A percentile compares a stretch with the other conserved stretches of the same genome.
phyloP scores from a whole-genome alignment of 2,329 filamentous ascomycete species.

The Dothistroma septosporum region DNA sequence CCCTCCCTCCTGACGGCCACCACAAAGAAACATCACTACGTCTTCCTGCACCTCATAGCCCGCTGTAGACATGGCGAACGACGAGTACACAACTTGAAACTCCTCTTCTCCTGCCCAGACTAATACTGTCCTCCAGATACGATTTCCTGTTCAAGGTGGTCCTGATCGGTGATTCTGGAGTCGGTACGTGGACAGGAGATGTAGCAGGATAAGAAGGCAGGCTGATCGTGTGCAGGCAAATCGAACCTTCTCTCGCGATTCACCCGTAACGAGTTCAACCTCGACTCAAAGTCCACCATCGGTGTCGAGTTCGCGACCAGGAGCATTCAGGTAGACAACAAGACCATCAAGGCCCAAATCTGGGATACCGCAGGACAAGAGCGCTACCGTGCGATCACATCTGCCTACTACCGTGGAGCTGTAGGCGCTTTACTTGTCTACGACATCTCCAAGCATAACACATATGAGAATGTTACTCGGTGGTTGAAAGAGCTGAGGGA shows the following conservation, averaged over 20 bases:
- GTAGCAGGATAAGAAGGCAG: slow-evolving; percentile 45
- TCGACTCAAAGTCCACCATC: slow-evolving; percentile 99
- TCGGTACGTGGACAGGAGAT: slow-evolving; percentile 98
- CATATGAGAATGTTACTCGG: slow-evolving; percentile 61
- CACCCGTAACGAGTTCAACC: slow-evolving; percentile 99
- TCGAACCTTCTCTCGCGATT: slow-evolving; percentile 98
- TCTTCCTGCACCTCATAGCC: too few relatives aligned
- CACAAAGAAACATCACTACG: neutral
- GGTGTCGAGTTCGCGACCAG: slow-evolving; percentile 98
- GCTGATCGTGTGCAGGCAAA: slow-evolving; percentile 59
- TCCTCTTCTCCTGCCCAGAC: too few relatives aligned
- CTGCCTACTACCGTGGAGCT: slow-evolving; percentile 95
- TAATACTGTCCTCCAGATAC: slow-evolving; percentile 54
- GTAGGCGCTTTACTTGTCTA: slow-evolving; percentile 97
- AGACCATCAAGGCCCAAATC: slow-evolving; percentile 96
- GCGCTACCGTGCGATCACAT: slow-evolving; percentile 97
- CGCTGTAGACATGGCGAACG: slow-evolving; percentile 85
- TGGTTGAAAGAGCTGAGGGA: slow-evolving; percentile 99
- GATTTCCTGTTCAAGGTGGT: slow-evolving; percentile 98
- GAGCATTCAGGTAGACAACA: slow-evolving; percentile 90
- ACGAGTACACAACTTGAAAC: too few relatives aligned
- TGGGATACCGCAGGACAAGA: slow-evolving; percentile 99
- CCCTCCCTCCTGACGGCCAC: slow-evolving; percentile 6
- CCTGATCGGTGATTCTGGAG: slow-evolving; percentile 97
- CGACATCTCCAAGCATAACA: slow-evolving; percentile 40